Base-by-base conservation (phyloP, 1,284 basidiomycete genomes). In the Vanrija sp. region DNA sequence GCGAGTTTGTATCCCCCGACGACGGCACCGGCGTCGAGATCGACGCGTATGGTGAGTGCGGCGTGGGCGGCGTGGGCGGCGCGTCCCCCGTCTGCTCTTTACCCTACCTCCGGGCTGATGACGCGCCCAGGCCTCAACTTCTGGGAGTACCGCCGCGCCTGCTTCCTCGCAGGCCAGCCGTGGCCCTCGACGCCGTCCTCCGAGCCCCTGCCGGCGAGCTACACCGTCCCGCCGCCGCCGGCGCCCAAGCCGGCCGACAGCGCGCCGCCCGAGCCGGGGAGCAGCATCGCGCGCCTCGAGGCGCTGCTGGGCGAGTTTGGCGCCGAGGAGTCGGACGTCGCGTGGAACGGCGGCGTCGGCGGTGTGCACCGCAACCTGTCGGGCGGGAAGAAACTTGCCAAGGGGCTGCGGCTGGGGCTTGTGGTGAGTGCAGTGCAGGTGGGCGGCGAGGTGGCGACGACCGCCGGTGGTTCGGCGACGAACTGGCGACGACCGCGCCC, bases 321-420 rank as follows among this genome's bases (percentile, higher is more conserved):
- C 6, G 63, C 65, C 2, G 67, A 72, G 49, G 68, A 72, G 55
- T 55, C 52, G 12, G 63, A 71, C 9, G 50, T 58, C 10, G 63
- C 63, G 16, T 76, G 74, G 75, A 65, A 66, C n/a, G 61, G 57
- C 1, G 73, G 72, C 5, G 58, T 75, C 3, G 65, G 56, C 38
- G 60, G 55, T 5, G 68, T 77, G 8, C 62, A 64, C 29, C 55
- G 55, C 15, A 64, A 65, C 43, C 61, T 74, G 38, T 65, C 54
- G 3, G 67, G 58, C 14, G 66, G 68, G 3, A 69, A 65, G 51
- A 55, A 54, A 52, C 54, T 77, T 26, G 61, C 65, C 4, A 64
- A 60, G 38, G 64, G 69, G 6, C 45, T 76, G 52, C 58, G 65
- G 49, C 57, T 77, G 38, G 68, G 71, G 9, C 45, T 74, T 28